Evolutionary conservation across 208 protist species (phyloP), one percentile per base, ranked within the genome.

Genomic region (Herpetomonas tarakana): DNA sequence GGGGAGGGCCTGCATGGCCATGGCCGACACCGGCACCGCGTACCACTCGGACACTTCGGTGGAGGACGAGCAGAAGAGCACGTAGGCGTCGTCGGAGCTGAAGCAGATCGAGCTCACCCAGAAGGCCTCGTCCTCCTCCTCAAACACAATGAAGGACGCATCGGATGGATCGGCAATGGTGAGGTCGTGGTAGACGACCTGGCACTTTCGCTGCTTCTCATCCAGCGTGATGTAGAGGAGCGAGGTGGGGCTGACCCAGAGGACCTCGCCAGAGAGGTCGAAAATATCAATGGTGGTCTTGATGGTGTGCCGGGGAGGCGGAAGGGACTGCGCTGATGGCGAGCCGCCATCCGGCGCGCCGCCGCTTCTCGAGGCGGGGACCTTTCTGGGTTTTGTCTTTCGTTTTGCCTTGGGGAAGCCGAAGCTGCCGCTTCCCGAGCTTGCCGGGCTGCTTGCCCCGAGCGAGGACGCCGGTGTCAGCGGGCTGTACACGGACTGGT

Each of bases 141-240:
- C 78, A 35, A 76, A 91, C 51, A 76, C 84, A 39, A 91, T 60
- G 24, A 74, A 52, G 16, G 70, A 68, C 19, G 68, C 54, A 18
- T 54, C 51, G 16, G 49, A 30, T 18, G 62, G 52, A 19, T 65
- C 29, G 2, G 25, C 59, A 2, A 60, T 1, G 27, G n/a, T 53
- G 29, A 89, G 69, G 53, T 88, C 75, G 51, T 92, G 86, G 59
- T 78, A 76, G 22, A 89, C 61, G 22, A 92, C 49, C 39, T 76
- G 76, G 59, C 61, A 72, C 1, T 72, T 69, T 6, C 86, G 78
- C 68, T 78, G 57, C 55, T 72, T 81, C 30, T 56, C 68, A 59
- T 92, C 81, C 2, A 86, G 12, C 12, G 74, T 76, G n/a, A 81
- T 31, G 61, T 92, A 92, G 14, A 89, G 25, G 2, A 92, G 11